phyloP scores from a whole-genome alignment of 2,329 filamentous ascomycete species.

The Chrysoporthe austroafricana region DNA sequence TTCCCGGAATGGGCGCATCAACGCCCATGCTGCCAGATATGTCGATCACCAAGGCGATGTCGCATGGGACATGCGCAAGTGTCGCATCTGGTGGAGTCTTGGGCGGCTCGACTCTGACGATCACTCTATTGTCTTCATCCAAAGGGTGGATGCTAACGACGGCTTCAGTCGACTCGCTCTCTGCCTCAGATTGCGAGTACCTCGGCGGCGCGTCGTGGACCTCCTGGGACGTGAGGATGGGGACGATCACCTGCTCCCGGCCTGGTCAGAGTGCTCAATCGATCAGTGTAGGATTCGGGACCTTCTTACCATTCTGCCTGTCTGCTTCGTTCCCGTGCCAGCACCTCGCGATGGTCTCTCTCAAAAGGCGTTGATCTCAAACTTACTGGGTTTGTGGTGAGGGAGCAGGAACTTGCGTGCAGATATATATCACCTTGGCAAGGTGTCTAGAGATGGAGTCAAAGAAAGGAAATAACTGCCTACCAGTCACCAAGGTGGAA shows the following conservation, averaged over 20 bases:
- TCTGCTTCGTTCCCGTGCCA: not conserved
- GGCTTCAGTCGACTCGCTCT: not conserved
- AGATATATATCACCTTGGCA: not conserved
- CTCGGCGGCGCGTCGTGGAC: not conserved
- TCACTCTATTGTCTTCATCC: conserved; percentile 42
- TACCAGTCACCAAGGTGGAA: not conserved
- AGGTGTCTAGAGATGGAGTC: not conserved
- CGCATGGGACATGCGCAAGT: conserved; percentile 53
- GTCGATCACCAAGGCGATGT: conserved; percentile 66
- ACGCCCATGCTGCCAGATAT: conserved; percentile 60
- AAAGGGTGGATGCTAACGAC: conserved; percentile 45
- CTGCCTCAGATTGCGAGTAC: not conserved
- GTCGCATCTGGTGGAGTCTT: conserved; percentile 35
- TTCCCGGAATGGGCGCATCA: conserved; percentile 50
- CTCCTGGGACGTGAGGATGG: not conserved
- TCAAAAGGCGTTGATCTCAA: not conserved
- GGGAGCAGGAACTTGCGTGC: not conserved
- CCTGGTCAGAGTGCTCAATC: not conserved
- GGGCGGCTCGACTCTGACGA: conserved; percentile 53
- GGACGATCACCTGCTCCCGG: not conserved
- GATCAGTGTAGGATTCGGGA: not conserved
- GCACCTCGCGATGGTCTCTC: not conserved
- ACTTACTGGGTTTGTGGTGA: not conserved
- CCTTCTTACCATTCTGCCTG: conserved; percentile 5
- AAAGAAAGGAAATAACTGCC: not conserved